phyloP scores from a whole-genome alignment of 306 rosid genomes.

The Trifolium fragiferum region DNA sequence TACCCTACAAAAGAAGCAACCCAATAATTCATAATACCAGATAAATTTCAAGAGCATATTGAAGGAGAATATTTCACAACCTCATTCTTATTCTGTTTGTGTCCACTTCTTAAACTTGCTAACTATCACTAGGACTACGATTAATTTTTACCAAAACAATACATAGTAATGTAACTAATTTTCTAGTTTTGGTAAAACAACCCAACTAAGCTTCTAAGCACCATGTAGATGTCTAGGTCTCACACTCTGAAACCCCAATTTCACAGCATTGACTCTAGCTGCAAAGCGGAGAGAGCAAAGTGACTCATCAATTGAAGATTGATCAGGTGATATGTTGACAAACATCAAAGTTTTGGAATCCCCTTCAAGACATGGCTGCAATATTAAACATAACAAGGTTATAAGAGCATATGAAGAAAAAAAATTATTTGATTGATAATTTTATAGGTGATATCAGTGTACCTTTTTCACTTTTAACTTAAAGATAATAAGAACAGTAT shows the following conservation, averaged over 20 bases:
- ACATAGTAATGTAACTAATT: too few species aligned
- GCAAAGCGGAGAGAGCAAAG: slow-evolving; percentile 95
- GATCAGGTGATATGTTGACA: slow-evolving; percentile 87
- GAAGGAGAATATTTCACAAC: too few species aligned
- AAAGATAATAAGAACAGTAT: background rate
- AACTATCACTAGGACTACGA: too few species aligned
- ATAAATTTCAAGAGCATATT: too few species aligned
- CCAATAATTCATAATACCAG: too few species aligned
- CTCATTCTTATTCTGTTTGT: too few species aligned
- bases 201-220: slow-evolving; percentile 66
- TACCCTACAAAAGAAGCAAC: too few species aligned
- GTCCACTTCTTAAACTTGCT: too few species aligned
- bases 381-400: slow-evolving; percentile 19
- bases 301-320: slow-evolving; percentile 77
- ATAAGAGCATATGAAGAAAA: background rate
- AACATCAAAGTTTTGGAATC: slow-evolving; percentile 95
- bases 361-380: slow-evolving; percentile 96
- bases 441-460: background rate
- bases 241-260: slow-evolving; percentile 83
- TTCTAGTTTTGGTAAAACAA: slow-evolving; percentile 20
- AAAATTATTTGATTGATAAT: background rate
- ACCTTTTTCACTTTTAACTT: slow-evolving; percentile 5
- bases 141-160: too few species aligned
- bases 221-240: slow-evolving; percentile 69
- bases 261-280: slow-evolving; percentile 89